Evolutionary conservation across 2,329 filamentous ascomycete genomes (phyloP), one percentile per base, ranked within the genome.

Genomic region (Monilinia aucupariae): DNA sequence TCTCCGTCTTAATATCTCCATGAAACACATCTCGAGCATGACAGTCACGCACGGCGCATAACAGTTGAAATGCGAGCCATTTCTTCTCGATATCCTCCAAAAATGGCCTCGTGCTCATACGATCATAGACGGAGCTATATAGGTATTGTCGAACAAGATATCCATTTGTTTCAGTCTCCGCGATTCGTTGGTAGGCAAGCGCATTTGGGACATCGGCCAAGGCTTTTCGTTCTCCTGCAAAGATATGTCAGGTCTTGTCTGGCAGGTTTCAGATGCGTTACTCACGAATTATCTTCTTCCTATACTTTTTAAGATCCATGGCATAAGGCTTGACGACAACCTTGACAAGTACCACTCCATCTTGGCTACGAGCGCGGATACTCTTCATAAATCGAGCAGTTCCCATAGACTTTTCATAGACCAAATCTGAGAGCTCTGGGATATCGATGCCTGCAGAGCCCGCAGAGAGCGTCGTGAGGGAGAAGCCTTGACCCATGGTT

Each of bases 1-100:
- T 99, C 76, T 99, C 93, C 1, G 93, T 94, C 80, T 99, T 99
- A 79, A 99, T 97, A 73, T 99, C 96, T 64, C 94, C 96, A 74
- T 99, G 94, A 74, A 92, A 97, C 59, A 99, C 82, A 71, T 96
- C 90, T 53, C 89, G 84, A 34, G 89, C 82, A 75, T 99, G 94
- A 71, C 91, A 97, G 76, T 99, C 96, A 63, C 92, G 87, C 64
- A 99, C 80, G 3, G 91, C 92, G 75, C 92, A 97, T 13, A 99
- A 82, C 3, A 99, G 83, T 78, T 99, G 94, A 71, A 96, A 99
- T 0, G 93, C 90, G 58, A 99, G 83, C 94, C 94, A 99, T 78
- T 96, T 97, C 82, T 97, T 97, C 76, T 99, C 94, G 68, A 99
- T 94, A 68, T 96, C 91, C 76, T 99, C 96, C 12, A 97, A 80